Evolutionary conservation across 2,329 filamentous ascomycete species (phyloP).

Genomic region (Mariannaea elegans): DNA sequence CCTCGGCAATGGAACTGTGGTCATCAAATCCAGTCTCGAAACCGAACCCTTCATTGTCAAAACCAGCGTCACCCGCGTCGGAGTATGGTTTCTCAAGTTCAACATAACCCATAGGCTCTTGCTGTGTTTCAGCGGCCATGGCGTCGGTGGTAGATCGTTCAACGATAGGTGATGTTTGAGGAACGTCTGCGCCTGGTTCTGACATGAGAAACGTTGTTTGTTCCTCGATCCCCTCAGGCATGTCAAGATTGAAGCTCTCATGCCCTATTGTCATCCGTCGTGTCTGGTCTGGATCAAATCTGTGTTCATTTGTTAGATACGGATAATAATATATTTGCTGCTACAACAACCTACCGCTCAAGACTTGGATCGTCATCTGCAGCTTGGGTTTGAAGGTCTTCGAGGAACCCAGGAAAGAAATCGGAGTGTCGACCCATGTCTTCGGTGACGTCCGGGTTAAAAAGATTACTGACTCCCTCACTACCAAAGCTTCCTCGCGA

Average conservation of each 20-base stretch:
- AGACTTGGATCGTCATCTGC: conserved; percentile 53
- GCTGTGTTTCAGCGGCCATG: conserved; percentile 23
- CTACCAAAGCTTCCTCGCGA: conserved; percentile 65
- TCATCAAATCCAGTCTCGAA: conserved; percentile 32
- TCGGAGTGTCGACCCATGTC: conserved; percentile 58
- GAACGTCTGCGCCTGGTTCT: conserved; percentile 43
- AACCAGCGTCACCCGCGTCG: conserved; percentile 9
- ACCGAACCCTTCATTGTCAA: conserved; percentile 23
- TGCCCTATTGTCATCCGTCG: conserved; percentile 52
- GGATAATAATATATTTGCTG: neutral
- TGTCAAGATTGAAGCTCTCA: conserved; percentile 61
- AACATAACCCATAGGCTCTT: conserved; percentile 23
- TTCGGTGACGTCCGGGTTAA: conserved; percentile 49
- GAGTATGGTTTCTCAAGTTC: conserved; percentile 31
- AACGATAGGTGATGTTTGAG: conserved; percentile 39
- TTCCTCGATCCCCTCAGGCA: conserved; percentile 56
- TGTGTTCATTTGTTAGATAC: conserved; percentile 27
- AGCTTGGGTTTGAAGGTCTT: conserved; percentile 52
- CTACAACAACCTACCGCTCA: conserved; percentile 48
- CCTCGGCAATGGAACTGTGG: conserved; percentile 36
- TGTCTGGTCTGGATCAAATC: conserved; percentile 52
- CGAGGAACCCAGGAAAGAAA: conserved; percentile 60
- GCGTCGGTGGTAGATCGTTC: conserved; percentile 33
- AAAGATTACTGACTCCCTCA: conserved; percentile 63
- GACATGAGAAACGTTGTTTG: conserved; percentile 63